These are phyloP conservation scores for Aegilops umbellulata DNA, from an alignment of 176 grass and related monocot genomes.

Conservation along the genomic window DNA sequence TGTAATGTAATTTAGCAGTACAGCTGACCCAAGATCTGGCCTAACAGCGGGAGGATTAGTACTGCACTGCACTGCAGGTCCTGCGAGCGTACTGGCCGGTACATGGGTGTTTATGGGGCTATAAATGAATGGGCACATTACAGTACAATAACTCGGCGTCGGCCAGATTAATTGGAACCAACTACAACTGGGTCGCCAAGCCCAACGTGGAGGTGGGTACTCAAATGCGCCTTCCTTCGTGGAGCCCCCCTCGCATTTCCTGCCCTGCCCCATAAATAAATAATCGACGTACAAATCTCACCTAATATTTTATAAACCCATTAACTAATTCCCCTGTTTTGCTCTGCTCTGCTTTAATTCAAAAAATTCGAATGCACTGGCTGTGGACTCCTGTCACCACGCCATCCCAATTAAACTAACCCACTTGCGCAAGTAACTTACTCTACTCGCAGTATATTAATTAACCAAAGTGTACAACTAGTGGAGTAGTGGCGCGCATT, in stretches of 20 bases:
- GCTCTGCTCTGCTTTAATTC: not conserved
- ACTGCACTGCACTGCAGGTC: not conserved
- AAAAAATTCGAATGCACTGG: not conserved
- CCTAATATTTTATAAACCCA: not conserved
- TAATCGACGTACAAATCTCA: slow-evolving; percentile 14
- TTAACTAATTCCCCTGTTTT: not conserved
- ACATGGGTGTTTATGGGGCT: not conserved
- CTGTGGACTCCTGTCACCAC: no score
- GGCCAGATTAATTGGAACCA: slow-evolving; percentile 20
- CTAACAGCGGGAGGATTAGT: not conserved
- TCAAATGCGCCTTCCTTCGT: not conserved
- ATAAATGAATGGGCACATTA: slow-evolving; percentile 12
- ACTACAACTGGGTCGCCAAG: not conserved
- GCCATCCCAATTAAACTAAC: not conserved
- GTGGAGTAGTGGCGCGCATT: not conserved
- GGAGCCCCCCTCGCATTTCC: not conserved
- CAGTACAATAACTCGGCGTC: slow-evolving; percentile 13
- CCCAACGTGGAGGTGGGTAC: slow-evolving; percentile 14
- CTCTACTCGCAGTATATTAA: not conserved
- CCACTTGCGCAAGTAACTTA: not conserved
- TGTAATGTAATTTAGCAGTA: not conserved
- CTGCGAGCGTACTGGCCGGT: not conserved
- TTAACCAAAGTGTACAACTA: not conserved
- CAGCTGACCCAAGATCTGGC: slow-evolving; percentile 20
- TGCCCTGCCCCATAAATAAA: not conserved